phyloP scores from a whole-genome alignment of 78 protist species.

The Anaeramoeba flamelloides region DNA sequence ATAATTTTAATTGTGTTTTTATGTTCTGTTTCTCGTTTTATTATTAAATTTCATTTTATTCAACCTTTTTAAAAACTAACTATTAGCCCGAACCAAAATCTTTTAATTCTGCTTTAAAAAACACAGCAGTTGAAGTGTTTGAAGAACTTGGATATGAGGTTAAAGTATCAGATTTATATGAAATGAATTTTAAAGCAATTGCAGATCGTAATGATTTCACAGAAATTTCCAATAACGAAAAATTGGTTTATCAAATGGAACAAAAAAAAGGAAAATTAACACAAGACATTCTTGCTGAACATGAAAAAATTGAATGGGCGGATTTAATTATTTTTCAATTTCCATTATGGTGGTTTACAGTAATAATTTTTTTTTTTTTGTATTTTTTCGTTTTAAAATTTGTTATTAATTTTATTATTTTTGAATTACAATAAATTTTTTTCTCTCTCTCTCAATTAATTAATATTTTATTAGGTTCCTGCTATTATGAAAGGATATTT shows the following conservation, averaged over 20 bases:
- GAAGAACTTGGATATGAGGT: background rate
- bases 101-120: background rate
- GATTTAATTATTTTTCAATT: background rate
- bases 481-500: background rate
- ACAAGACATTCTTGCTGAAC: background rate
- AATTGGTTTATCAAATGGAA: background rate
- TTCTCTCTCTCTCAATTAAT: too few species aligned
- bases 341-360: background rate
- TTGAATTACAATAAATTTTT: too few species aligned
- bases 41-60: too few species aligned
- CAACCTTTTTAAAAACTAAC: too few species aligned
- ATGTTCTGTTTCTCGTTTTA: too few species aligned
- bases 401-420: too few species aligned
- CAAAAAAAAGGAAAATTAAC: background rate
- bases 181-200: background rate
- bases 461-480: background rate
- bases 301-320: background rate
- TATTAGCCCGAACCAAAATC: conserved; percentile 2
- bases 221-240: background rate
- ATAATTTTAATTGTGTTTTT: too few species aligned
- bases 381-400: too few species aligned
- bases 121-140: background rate
- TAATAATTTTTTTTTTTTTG: background rate
- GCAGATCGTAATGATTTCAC: too few species aligned
- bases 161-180: background rate